phyloP scores from a whole-genome alignment of 371 early-diverging fungal species.

The Globomyces sp. region DNA sequence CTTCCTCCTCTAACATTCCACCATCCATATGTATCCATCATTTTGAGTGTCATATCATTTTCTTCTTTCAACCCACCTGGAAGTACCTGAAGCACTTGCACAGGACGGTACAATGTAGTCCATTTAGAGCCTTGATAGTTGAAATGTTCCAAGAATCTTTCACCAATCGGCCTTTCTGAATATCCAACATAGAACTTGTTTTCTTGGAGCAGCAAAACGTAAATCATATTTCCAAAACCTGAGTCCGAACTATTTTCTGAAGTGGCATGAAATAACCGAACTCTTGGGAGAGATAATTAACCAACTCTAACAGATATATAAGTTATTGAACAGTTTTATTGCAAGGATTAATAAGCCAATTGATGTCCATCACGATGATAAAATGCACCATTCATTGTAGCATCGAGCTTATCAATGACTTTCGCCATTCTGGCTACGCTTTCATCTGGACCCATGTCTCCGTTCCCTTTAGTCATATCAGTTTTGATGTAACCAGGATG shows the following conservation, averaged over 20 bases:
- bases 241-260: too few relatives aligned
- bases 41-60: slow-evolving; percentile 14
- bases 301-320: too few relatives aligned
- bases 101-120: slow-evolving; percentile 14
- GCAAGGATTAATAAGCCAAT: slow-evolving; percentile 18
- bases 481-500: slow-evolving; percentile 22
- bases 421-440: slow-evolving; percentile 20
- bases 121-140: slow-evolving; percentile 14
- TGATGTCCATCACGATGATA: background rate
- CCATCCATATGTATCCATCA: slow-evolving; percentile 17
- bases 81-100: slow-evolving; percentile 1
- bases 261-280: too few relatives aligned
- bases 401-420: slow-evolving; percentile 7
- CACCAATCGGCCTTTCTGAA: slow-evolving; percentile 13
- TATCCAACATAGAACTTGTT: slow-evolving; percentile 16
- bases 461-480: slow-evolving; percentile 16
- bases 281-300: too few relatives aligned
- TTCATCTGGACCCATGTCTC: background rate
- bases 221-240: background rate
- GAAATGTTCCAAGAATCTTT: slow-evolving; percentile 17
- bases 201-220: slow-evolving; percentile 10
- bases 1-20: slow-evolving; percentile 17
- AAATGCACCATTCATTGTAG: slow-evolving; percentile 9
- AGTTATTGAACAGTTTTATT: background rate
- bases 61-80: slow-evolving; percentile 4